These are phyloP conservation scores for Termitomyces sp. DNA, from an alignment of 768 basidiomycete genomes.

Conservation along the genomic window DNA sequence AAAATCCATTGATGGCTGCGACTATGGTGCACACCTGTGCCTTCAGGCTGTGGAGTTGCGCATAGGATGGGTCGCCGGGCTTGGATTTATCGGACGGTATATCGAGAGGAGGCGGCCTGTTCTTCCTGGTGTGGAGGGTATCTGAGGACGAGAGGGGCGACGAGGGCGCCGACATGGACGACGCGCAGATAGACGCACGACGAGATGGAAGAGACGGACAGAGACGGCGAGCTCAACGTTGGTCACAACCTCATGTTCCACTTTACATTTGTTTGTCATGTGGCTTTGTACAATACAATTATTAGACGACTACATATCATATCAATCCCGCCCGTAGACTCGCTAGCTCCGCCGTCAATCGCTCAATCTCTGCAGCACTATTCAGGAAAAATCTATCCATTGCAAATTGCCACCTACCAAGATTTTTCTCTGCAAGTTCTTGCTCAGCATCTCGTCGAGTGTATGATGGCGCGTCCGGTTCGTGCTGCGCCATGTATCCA, in stretches of 20 bases:
- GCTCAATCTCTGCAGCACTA: neutral
- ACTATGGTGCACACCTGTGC: constrained; percentile 29
- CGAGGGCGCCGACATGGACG: constrained; percentile 39
- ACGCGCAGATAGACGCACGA: constrained; percentile 21
- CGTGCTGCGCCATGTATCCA: neutral
- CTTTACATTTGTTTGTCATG: constrained; percentile 34
- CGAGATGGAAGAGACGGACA: constrained; percentile 10
- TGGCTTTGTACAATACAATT: constrained; percentile 11
- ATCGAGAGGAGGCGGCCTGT: constrained; percentile 52
- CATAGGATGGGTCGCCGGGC: constrained; percentile 33
- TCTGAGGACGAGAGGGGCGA: constrained; percentile 35
- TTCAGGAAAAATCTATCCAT: neutral
- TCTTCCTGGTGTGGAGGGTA: constrained; percentile 39
- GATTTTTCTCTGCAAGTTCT: neutral
- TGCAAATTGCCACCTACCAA: neutral
- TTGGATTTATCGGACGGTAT: constrained; percentile 35
- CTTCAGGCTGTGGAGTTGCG: constrained; percentile 27
- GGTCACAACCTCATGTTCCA: constrained; percentile 33
- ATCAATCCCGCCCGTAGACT: neutral
- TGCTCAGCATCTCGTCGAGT: neutral
- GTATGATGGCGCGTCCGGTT: neutral
- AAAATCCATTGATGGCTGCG: constrained; percentile 16
- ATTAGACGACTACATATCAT: neutral
- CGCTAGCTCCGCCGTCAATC: neutral
- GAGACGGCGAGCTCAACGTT: constrained; percentile 13